Percentiles rank a stretch among this genome's conserved stretches.
phyloP scores from a whole-genome alignment of 2,329 filamentous ascomycete species.

The Penicillium sp. region DNA sequence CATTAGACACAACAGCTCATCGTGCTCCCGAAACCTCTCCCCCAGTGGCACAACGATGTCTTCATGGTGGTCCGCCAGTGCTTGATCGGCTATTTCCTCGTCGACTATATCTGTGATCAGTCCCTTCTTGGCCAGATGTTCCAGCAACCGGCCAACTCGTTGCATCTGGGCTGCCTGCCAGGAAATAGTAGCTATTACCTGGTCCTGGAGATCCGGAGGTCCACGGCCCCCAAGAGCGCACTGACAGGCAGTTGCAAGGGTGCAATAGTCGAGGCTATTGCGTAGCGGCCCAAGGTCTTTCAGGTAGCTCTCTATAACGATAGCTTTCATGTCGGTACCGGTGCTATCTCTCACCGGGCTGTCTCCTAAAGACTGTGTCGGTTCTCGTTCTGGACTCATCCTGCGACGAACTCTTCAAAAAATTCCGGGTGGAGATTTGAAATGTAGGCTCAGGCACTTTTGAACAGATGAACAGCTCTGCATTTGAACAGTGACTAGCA shows the following conservation, averaged over 20 bases:
- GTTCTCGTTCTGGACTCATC: no score
- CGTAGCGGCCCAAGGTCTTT: conserved; percentile 7
- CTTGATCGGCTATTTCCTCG: not conserved
- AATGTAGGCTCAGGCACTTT: no score
- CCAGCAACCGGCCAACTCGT: not conserved
- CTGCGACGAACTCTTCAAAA: no score
- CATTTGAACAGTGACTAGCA: no score
- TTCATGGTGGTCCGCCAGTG: not conserved
- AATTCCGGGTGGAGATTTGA: no score
- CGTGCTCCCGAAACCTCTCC: not conserved
- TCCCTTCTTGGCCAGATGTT: not conserved
- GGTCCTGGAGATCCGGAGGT: conserved; percentile 6
- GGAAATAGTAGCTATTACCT: conserved; percentile 1
- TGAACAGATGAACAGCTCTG: no score
- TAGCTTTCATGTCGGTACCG: conserved; percentile 4
- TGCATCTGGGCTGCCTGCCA: not conserved
- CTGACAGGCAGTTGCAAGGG: conserved; percentile 6
- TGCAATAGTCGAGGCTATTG: not conserved
- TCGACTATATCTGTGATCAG: not conserved
- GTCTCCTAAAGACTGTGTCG: no score
- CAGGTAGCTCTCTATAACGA: conserved; percentile 9
- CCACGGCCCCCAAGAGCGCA: conserved; percentile 8
- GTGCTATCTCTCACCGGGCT: not conserved
- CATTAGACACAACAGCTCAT: not conserved
- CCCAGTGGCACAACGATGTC: not conserved